Base-by-base conservation (phyloP, 805 yeast genomes). In the Saturnispora halmiae region DNA sequence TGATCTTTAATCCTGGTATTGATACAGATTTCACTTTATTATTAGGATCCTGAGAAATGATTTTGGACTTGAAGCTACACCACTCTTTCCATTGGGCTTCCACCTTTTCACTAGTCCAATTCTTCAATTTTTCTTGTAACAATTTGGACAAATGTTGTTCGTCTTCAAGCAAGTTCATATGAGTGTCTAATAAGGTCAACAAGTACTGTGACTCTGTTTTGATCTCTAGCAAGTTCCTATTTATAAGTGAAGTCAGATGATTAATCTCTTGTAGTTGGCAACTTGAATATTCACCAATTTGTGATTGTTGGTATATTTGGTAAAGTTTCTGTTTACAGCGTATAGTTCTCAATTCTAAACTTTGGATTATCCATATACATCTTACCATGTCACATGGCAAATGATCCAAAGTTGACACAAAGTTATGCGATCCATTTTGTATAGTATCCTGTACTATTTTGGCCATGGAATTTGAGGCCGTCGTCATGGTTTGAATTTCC, bases 351-450 rank as follows among this genome's bases (percentile, higher is more conserved):
- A 63, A 36, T 22, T 55, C 50, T 31, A 63, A 45, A 14, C 55
- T 53, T 42, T 63, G 67, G 4, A 60, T 53, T 8, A 63, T 28
- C 67, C 67, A 63, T 34, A 63, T 41, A 3, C 62, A 59, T 31
- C 65, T 44, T 16, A 60, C 62, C 7, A 63, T 46, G 39, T 63
- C 67, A 44, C 67, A 63, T 1, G 67, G 67, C 13, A 63, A 40
- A 42, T 63, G 67, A 42, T 63, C 67, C 39, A 63, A 47, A 9
- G 60, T 58, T 6, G 64, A 61, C 10, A 61, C 59, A 40, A 61
- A 60, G 15, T 61, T 61, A 43, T 59, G 60, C 30, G 54, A 54
- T 1, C 59, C 60, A 25, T 53, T 52, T n/a, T 52, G 46, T 15
- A 60, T 51, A 0, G 60, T 52, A 34, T 53, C 59, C 2, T 49